A percentile compares a stretch with the other conserved stretches of the same genome.
phyloP scores from a whole-genome alignment of 202 grass and related monocot genomes.

The Carex arenaria region DNA sequence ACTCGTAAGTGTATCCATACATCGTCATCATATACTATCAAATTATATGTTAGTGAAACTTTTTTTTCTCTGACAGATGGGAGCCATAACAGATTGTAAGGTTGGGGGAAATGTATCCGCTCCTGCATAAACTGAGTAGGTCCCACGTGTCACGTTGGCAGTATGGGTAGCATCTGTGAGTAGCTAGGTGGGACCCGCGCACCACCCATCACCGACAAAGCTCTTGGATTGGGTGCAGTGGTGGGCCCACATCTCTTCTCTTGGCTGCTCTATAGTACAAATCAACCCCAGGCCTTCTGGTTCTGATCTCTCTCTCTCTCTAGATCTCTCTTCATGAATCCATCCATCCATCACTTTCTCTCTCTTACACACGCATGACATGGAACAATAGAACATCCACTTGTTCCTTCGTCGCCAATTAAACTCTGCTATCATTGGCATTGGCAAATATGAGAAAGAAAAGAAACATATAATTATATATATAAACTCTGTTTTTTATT shows the following conservation, averaged over 20 bases:
- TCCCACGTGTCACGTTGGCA: constrained; percentile 8
- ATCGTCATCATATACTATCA: too few relatives aligned
- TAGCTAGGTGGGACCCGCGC: neutral
- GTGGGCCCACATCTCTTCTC: neutral
- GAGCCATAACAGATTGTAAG: neutral
- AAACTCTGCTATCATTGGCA: neutral
- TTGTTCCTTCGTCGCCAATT: constrained; percentile 13
- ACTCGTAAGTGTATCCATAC: too few relatives aligned
- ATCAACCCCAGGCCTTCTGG: neutral
- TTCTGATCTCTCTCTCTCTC: too few relatives aligned
- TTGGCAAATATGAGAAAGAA: neutral
- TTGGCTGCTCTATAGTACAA: neutral
- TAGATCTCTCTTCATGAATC: neutral
- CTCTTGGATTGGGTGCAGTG: constrained; percentile 11
- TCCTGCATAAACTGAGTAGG: neutral
- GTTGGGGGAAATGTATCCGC: neutral
- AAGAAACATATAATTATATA: neutral
- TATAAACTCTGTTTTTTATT: neutral
- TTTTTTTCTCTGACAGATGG: too few relatives aligned
- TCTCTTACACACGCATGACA: neutral
- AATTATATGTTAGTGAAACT: too few relatives aligned
- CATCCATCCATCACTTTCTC: neutral
- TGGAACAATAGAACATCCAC: neutral
- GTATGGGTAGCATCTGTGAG: constrained; percentile 17
- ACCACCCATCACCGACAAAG: constrained; percentile 22